Evolutionary conservation across 2,329 filamentous ascomycete species (phyloP).

Genomic region (Ophiocordyceps unilateralis): DNA sequence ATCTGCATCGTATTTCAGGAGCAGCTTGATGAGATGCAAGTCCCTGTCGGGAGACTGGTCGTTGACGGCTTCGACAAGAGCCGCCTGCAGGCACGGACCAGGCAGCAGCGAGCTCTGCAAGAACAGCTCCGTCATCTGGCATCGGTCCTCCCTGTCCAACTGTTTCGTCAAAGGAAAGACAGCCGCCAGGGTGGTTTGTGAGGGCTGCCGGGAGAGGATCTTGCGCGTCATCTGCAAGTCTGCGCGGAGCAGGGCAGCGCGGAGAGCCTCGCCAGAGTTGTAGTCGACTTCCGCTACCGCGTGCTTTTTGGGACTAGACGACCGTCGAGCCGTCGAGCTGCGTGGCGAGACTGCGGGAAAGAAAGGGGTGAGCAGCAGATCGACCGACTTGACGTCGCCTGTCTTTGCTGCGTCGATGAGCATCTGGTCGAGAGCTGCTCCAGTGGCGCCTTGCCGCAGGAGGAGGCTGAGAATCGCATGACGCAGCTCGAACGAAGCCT

Average conservation of each 20-base stretch:
- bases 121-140: slow-evolving; percentile 31
- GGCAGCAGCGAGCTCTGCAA: slow-evolving; percentile 29
- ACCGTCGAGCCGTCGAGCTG: slow-evolving; percentile 2
- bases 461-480: slow-evolving; percentile 25
- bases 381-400: slow-evolving; percentile 27
- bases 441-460: slow-evolving; percentile 32
- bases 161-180: slow-evolving; percentile 30
- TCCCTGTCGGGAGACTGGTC: slow-evolving; percentile 30
- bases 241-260: slow-evolving; percentile 27
- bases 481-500: slow-evolving; percentile 26
- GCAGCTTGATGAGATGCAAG: slow-evolving; percentile 30
- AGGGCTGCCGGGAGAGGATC: slow-evolving; percentile 29
- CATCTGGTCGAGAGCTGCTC: slow-evolving; percentile 27
- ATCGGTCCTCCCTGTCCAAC: slow-evolving; percentile 24
- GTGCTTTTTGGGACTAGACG: slow-evolving; percentile 22
- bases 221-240: slow-evolving; percentile 25
- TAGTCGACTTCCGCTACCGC: slow-evolving; percentile 34
- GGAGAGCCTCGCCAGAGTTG: slow-evolving; percentile 31
- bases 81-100: slow-evolving; percentile 27
- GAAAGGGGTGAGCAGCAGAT: slow-evolving; percentile 30
- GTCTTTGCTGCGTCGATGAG: slow-evolving; percentile 31
- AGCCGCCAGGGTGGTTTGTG: slow-evolving; percentile 25
- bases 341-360: slow-evolving; percentile 19
- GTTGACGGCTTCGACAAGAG: slow-evolving; percentile 34
- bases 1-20: slow-evolving; percentile 34